Evolutionary conservation across 208 protist genomes (phyloP).

Genomic region (Trypanosoma boissoni): DNA sequence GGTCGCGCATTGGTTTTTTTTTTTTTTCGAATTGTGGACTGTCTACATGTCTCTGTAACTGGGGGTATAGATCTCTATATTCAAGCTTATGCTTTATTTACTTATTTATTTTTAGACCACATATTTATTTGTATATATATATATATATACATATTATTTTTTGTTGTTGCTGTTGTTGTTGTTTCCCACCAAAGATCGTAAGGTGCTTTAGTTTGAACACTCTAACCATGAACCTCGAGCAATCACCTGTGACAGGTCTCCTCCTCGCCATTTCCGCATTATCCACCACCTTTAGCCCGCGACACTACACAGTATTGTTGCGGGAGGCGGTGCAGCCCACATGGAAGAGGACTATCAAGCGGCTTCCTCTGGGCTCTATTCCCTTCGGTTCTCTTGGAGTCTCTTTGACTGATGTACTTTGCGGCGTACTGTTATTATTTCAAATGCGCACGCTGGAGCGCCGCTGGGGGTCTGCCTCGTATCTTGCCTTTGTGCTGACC

Average conservation of each 20-base stretch:
- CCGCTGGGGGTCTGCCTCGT: conserved; percentile 56
- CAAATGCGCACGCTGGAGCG: conserved; percentile 63
- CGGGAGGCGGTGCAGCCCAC: neutral
- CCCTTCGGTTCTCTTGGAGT: conserved; percentile 51
- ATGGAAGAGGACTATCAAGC: conserved; percentile 23
- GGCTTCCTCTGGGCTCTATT: conserved; percentile 33
- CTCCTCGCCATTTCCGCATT: conserved; percentile 40
- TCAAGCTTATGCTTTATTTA: too few species aligned
- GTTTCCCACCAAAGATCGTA: neutral
- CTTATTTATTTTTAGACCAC: too few species aligned
- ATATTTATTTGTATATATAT: too few species aligned
- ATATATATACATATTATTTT: too few species aligned
- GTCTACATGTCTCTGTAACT: too few species aligned
- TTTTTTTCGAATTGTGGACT: too few species aligned
- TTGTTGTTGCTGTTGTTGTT: conserved; percentile 4
- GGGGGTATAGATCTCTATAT: too few species aligned
- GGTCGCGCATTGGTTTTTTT: too few species aligned
- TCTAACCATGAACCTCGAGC: conserved; percentile 45
- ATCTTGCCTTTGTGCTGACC: conserved; percentile 50
- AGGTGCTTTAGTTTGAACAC: conserved; percentile 7
- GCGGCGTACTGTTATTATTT: conserved; percentile 32
- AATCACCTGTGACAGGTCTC: conserved; percentile 58
- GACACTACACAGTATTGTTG: conserved; percentile 26
- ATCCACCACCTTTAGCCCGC: conserved; percentile 27
- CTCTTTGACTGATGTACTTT: conserved; percentile 34